Evolutionary conservation across 768 basidiomycete species (phyloP), one percentile per base, ranked within the genome.

Genomic region (Tylopilus intermedius): DNA sequence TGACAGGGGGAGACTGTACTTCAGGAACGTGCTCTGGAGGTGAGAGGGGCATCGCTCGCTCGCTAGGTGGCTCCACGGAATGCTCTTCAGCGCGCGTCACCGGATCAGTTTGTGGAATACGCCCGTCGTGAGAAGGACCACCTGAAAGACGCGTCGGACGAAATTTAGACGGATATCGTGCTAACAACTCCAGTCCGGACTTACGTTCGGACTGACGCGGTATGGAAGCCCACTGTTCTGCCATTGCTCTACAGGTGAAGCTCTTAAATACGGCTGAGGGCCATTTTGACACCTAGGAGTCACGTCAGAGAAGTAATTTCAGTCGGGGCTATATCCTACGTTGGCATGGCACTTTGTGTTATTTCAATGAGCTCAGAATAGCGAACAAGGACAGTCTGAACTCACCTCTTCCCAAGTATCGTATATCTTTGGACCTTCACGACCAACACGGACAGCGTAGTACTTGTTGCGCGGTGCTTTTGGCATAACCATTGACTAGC

Each of bases 391-490:
- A 37, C 6, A 10, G 27, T 3, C 26, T 33, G 15, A 48, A 64
- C 74, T 52, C 57, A 81, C 86, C 71, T 84, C 79, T 24, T 78
- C 74, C 86, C 86, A 87, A 13, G 71, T 74, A 1, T 65, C 60
- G 45, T 83, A 86, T 14, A 88, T 76, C 35, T 70, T 75, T 0
- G 80, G 77, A 2, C 82, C 85, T 53, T 78, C 70, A 26, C 81
- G 70, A 2, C 86, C 86, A 37, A 74, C 66, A 35, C 72, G 68
- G 1, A 87, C 84, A 3, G 85, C 86, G 49, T 86, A 87, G 56
- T 69, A 84, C 56, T 82, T 84, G 15, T 64, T 69, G 24, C 64
- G 54, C 9, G 53, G 3, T 37, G 59, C 56, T 45, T 69, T 72
- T 22, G 66, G 60, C 67, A 74, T 73, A 21, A 39, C 4, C 8